Base-by-base conservation (phyloP, 352 stramenopile species). In the Globisporangium sylvaticum region DNA sequence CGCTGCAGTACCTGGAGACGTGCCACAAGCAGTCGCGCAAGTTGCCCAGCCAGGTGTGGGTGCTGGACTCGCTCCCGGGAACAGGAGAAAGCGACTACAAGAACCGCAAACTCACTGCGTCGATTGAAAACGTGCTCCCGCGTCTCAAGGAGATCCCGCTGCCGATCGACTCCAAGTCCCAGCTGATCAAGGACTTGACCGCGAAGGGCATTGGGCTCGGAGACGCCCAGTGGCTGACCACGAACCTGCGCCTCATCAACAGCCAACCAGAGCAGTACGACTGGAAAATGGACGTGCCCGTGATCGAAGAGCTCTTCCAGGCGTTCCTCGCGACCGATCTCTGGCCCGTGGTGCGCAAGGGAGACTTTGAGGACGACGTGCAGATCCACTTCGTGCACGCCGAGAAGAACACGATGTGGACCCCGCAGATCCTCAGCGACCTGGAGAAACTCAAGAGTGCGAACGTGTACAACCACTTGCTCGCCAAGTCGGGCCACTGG, bases 181-280 rank as follows among this genome's bases (percentile, higher is more conserved):
- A 92, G 56, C 72, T 94, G 9, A 71, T 92, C 22, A 75, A 78
- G 39, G 78, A 91, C 34, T 64, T 94, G 8, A 81, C 87, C 34
- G 65, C 60, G 34, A 76, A 89, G n/a, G 84, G 84, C 24, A 75
- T 92, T 52, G 75, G 73, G 3, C 71, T 88, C 0, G 82, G 84
- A 50, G 82, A 92, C 64, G 84, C 84, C 3, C 81, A 94, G 65
- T 94, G 86, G 86, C 83, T 94, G 37, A 92, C 86, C 12, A 94
- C 84, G 8, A 94, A 94, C 53, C 66, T 94, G 31, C 83, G 81
- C 32, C 59, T 87, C 7, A 79, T 67, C 25, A 77, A 65, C 39
- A 72, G 73, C 54, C 75, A 76, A 20, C 77, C 80, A 0, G 86
- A 92, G 61, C 65, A 83, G 22, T 92, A 91, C 71, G 78, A 80